A percentile compares a stretch with the other conserved stretches of the same genome.
These are phyloP conservation scores for Ogataea kodamae DNA, from an alignment of 805 yeast species.

Conservation along the genomic window DNA sequence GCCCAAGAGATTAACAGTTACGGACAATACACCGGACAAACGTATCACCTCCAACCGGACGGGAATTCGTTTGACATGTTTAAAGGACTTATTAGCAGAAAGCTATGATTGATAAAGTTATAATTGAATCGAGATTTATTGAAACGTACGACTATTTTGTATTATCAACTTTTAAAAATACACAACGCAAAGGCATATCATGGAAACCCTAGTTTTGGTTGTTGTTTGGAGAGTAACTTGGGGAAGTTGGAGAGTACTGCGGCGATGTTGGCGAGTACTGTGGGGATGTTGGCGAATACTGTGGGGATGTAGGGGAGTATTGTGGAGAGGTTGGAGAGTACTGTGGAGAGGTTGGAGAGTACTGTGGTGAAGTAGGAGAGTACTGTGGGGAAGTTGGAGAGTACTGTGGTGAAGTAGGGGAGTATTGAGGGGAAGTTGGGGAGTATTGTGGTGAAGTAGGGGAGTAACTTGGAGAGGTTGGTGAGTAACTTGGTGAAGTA, in stretches of 20 bases:
- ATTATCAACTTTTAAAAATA: constrained; percentile 16
- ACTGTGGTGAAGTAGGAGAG: constrained; percentile 64
- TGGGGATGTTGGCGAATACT: constrained; percentile 78
- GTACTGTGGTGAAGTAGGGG: constrained; percentile 70
- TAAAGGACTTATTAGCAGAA: constrained; percentile 75
- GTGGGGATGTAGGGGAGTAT: constrained; percentile 77
- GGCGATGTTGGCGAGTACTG: constrained; percentile 76
- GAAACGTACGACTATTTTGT: constrained; percentile 13
- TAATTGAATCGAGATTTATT: too few species aligned
- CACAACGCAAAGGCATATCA: constrained; percentile 17
- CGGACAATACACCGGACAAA: constrained; percentile 48
- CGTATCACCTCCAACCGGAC: constrained; percentile 83
- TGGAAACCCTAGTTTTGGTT: constrained; percentile 19
- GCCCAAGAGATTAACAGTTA: constrained; percentile 61
- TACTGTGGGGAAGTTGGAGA: constrained; percentile 80
- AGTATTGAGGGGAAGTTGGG: constrained; percentile 78
- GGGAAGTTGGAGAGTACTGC: constrained; percentile 73
- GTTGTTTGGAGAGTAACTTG: constrained; percentile 59
- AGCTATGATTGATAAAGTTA: constrained; percentile 27
- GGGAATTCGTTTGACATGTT: constrained; percentile 97
- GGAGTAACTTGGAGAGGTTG: constrained; percentile 65
- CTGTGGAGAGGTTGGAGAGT: constrained; percentile 64
- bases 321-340: constrained; percentile 74
- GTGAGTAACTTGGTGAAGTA: constrained; percentile 69
- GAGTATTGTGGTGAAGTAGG: constrained; percentile 80